Evolutionary conservation across 441 rosid genomes (phyloP), one percentile per base, ranked within the genome.

Genomic region (Francoa sonchifolia): DNA sequence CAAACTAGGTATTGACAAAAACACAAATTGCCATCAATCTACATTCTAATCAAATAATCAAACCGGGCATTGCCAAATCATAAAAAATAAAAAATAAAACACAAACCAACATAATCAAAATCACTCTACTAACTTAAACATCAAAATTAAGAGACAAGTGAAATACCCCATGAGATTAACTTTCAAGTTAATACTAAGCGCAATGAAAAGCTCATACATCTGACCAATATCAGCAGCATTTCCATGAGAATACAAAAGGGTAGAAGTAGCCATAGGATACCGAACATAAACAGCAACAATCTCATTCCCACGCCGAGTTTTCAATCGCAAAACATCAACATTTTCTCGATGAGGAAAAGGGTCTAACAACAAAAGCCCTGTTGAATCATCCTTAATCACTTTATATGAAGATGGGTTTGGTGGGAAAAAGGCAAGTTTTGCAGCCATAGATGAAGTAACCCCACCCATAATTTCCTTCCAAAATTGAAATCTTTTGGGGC

Each of bases 401-500:
- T 68, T 75, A 65, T 78, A 78, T 8, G 87, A 74, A 5, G 87
- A 73, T n/a, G 87, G 87, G 67, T 55, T 78, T 20, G 87, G 87
- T 0, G 82, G 77, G 34, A 74, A 78, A 51, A 78, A 74, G 12
- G 87, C 82, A 37, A 78, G 63, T 47, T 78, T 78, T 7, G 82
- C 82, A 11, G 87, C 87, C 82, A 78, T 72, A 8, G 87, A 74
- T 29, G 87, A 78, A n/a, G 82, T 78, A 44, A 78, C 79, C 37
- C 82, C 87, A 17, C 87, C 87, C 87, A 78, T 78, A 15, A 4
- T 19, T 22, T 26, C 5, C 36, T 8, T 20, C 0, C 27, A n/a
- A n/a, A n/a, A n/a, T n/a, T n/a, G n/a, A n/a, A n/a, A n/a, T n/a
- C n/a, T n/a, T n/a, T n/a, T n/a, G n/a, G n/a, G n/a, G n/a, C n/a